These are phyloP conservation scores for Metarhizium humberi DNA, from an alignment of 2,329 filamentous ascomycete species.

Conservation along the genomic window DNA sequence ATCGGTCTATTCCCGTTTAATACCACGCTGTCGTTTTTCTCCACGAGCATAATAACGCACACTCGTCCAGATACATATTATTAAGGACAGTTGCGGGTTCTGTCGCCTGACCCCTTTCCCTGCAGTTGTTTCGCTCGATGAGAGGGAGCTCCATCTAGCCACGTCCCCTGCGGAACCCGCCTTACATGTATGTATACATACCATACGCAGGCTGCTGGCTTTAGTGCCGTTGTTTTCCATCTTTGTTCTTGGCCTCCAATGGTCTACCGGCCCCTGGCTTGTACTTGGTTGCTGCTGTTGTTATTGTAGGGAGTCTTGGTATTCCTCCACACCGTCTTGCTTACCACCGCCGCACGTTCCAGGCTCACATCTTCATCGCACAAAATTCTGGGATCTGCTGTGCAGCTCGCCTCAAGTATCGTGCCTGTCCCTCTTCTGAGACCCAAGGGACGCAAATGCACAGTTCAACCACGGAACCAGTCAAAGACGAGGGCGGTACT, in stretches of 20 bases:
- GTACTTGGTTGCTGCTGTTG: not conserved
- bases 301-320: not conserved
- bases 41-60: not conserved
- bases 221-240: constrained; percentile 5
- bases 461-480: not conserved
- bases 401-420: constrained; percentile 1
- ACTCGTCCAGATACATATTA: not conserved
- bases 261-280: not conserved
- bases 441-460: not conserved
- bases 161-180: constrained; percentile 6
- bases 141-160: not conserved
- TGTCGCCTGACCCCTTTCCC: not conserved
- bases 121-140: not conserved
- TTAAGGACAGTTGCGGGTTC: not conserved
- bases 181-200: not conserved
- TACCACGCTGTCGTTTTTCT: not conserved
- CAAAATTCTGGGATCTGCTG: not conserved
- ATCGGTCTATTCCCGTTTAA: not conserved
- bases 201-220: not conserved
- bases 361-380: not conserved
- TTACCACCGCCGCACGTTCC: constrained; percentile 7
- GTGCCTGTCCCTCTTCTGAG: not conserved
- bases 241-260: constrained; percentile 1
- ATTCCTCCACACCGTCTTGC: constrained; percentile 1
- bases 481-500: not conserved